Percentiles rank a stretch among this genome's conserved stretches.
Conservation (phyloP, 495 filamentous ascomycete species). For the Neurospora discreta region DNA sequence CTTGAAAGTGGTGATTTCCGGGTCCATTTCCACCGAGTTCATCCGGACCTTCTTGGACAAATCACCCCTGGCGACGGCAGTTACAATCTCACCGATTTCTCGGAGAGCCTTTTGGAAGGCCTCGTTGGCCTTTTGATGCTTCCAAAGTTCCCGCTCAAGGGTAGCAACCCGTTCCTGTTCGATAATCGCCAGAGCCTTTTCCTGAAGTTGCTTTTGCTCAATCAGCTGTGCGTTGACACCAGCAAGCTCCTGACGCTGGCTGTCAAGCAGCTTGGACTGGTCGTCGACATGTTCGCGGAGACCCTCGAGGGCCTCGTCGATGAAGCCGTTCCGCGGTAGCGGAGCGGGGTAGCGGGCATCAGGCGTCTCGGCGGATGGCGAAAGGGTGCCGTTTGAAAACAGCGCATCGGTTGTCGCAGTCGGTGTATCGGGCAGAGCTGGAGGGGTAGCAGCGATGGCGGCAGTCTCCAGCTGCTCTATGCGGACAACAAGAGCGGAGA, state of each 20-base stretch:
- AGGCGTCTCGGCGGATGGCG: not conserved
- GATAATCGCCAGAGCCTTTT: slow-evolving; percentile 45
- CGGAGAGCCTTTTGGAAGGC: slow-evolving; percentile 95
- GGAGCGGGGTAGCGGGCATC: slow-evolving; percentile 11
- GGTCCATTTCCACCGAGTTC: slow-evolving; percentile 94
- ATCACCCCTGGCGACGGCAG: slow-evolving; percentile 89
- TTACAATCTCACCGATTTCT: slow-evolving; percentile 96
- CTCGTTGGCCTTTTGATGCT: slow-evolving; percentile 95
- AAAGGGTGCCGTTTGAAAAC: slow-evolving; percentile 34
- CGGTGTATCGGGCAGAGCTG: slow-evolving; percentile 49
- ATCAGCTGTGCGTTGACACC: slow-evolving; percentile 56
- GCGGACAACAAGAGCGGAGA: slow-evolving; percentile 54
- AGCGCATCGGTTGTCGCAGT: slow-evolving; percentile 44
- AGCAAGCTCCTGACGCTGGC: slow-evolving; percentile 58
- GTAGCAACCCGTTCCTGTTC: slow-evolving; percentile 43
- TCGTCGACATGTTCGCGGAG: slow-evolving; percentile 67
- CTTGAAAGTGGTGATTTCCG: slow-evolving; percentile 99
- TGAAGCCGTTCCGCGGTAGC: slow-evolving; percentile 28
- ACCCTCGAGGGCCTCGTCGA: slow-evolving; percentile 58
- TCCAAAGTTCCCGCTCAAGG: slow-evolving; percentile 84
- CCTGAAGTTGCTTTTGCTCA: slow-evolving; percentile 54
- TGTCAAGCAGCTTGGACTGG: slow-evolving; percentile 66
- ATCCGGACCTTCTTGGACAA: slow-evolving; percentile 96
- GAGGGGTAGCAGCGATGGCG: slow-evolving; percentile 31
- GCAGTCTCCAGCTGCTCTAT: slow-evolving; percentile 59